Conservation (phyloP, 2,329 filamentous ascomycete species). For the Paecilomyces formosus region DNA sequence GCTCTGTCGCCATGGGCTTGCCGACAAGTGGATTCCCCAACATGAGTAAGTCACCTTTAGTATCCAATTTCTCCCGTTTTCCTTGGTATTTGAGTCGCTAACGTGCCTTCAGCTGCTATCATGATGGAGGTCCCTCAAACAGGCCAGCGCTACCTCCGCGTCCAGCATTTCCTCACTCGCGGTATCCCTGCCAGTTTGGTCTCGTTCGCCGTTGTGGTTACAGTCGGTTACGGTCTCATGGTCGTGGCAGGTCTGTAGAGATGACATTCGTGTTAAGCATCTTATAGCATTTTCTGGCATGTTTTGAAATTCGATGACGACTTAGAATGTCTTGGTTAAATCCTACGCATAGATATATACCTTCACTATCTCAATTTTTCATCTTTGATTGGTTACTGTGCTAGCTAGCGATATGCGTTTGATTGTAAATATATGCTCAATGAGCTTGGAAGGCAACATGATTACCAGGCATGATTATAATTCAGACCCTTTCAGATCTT, state of each 20-base stretch:
- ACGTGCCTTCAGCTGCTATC: slow-evolving; percentile 63
- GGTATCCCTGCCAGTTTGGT: slow-evolving; percentile 82
- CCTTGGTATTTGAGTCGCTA: background rate
- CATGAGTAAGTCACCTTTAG: slow-evolving; percentile 70
- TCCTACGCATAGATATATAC: background rate
- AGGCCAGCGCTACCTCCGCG: slow-evolving; percentile 82
- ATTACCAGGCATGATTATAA: too few relatives aligned
- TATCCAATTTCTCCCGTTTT: slow-evolving; percentile 3
- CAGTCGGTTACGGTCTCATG: slow-evolving; percentile 88
- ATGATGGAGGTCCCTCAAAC: slow-evolving; percentile 97
- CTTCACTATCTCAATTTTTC: background rate
- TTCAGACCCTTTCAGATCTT: too few relatives aligned
- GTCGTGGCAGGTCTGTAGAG: slow-evolving; percentile 58
- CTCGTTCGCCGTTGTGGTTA: slow-evolving; percentile 73
- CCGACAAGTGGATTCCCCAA: slow-evolving; percentile 97
- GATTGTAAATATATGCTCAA: background rate
- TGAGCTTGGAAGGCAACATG: background rate
- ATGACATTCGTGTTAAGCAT: background rate
- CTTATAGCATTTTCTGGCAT: background rate
- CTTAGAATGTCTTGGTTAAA: background rate
- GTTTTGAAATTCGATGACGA: background rate
- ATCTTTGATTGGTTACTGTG: background rate
- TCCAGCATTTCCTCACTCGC: slow-evolving; percentile 91
- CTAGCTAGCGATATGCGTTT: background rate
- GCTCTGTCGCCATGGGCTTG: slow-evolving; percentile 92